These are phyloP conservation scores for Leptographium lundbergii DNA, from an alignment of 2,329 filamentous ascomycete genomes.

Conservation along the genomic window DNA sequence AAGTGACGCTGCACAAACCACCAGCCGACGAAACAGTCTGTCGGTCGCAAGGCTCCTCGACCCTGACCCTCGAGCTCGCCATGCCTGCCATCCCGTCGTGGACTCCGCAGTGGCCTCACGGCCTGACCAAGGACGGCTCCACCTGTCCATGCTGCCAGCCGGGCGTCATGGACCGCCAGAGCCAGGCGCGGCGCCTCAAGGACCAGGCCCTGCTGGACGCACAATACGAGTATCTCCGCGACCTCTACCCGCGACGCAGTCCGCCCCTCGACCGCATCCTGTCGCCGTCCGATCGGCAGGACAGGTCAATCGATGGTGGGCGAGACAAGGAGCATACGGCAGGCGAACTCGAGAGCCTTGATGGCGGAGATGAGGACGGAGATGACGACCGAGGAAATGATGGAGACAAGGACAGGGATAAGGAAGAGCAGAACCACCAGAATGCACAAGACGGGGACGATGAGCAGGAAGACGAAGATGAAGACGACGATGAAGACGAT, in stretches of 20 bases:
- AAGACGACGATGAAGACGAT: neutral
- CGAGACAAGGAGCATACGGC: neutral
- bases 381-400: neutral
- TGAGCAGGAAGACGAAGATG: neutral
- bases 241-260: neutral
- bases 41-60: neutral
- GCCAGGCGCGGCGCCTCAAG: neutral
- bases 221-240: neutral
- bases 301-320: neutral
- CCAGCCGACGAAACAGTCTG: neutral
- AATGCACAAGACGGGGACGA: neutral
- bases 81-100: neutral
- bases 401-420: neutral
- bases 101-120: neutral
- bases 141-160: conserved; percentile 2
- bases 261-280: neutral
- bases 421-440: neutral
- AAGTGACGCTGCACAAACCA: neutral
- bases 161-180: conserved; percentile 1
- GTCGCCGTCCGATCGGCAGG: neutral
- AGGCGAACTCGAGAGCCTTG: too few relatives aligned
- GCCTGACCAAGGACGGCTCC: neutral
- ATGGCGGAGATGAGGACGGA: neutral
- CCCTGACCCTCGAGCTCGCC: neutral
- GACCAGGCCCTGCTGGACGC: neutral